phyloP scores from a whole-genome alignment of 495 filamentous ascomycete genomes.

The Penicillium flavigenum region DNA sequence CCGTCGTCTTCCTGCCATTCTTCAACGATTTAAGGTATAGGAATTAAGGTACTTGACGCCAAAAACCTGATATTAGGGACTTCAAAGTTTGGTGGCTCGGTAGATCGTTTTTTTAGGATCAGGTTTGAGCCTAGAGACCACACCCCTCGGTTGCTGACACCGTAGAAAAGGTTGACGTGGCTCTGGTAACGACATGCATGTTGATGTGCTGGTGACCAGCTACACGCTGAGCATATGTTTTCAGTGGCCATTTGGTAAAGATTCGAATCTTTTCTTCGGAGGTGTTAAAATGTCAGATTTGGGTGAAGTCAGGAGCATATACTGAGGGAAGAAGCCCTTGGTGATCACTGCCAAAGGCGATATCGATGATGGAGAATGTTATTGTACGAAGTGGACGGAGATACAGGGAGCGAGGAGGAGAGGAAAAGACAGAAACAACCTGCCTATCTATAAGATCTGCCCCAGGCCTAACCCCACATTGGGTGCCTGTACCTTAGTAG shows the following conservation, averaged over 20 bases:
- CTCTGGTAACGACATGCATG: slow-evolving; percentile 32
- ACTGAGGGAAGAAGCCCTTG: too few species aligned
- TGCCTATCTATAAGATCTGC: too few species aligned
- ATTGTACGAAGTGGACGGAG: too few species aligned
- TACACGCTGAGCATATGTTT: slow-evolving; percentile 26
- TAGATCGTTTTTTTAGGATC: slow-evolving; percentile 30
- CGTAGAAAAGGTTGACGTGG: slow-evolving; percentile 37
- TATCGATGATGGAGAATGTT: too few species aligned
- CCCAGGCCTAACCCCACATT: too few species aligned
- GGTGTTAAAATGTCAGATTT: not conserved
- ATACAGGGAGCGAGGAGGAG: too few species aligned
- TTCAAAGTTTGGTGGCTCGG: slow-evolving; percentile 15
- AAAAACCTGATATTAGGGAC: slow-evolving; percentile 18
- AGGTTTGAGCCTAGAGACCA: slow-evolving; percentile 36
- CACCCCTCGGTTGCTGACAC: slow-evolving; percentile 27
- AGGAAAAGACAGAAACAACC: too few species aligned
- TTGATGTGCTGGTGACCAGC: slow-evolving; percentile 26
- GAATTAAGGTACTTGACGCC: slow-evolving; percentile 18
- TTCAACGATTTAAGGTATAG: slow-evolving; percentile 15
- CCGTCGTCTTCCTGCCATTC: slow-evolving; percentile 17
- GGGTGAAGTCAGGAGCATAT: not conserved
- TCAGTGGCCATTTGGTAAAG: not conserved
- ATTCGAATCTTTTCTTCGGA: not conserved
- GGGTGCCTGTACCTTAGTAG: too few species aligned
- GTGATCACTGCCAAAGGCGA: too few species aligned